Base-by-base conservation (phyloP, 192 early-diverging fungal genomes). In the Podila epicladia region DNA sequence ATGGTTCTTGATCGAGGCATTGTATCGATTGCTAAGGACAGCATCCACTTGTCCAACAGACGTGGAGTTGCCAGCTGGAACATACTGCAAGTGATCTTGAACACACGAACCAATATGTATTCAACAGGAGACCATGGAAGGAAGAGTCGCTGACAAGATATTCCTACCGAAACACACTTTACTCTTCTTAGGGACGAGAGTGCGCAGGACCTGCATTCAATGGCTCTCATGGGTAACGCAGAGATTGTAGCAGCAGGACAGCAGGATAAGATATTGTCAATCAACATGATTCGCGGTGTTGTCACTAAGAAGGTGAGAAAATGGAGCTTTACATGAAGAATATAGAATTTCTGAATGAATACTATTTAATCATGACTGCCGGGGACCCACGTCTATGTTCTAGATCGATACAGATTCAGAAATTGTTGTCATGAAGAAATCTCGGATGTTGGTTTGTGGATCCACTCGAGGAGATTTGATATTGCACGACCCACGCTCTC, bases 371-470 rank as follows among this genome's bases (percentile, higher is more conserved):
- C 66, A 29, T 9, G 29, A 71, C 12, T 26, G 5, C 53, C 13
- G 20, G 19, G 19, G 29, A 28, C 6, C 4, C 13, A 7, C 26
- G 5, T 17, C 35, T 59, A 11, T 20, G 0, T 2, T 17, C 11
- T 68, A 87, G 87, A 70, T 84, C 9, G 86, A 87, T 19, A 77
- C 83, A 0, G 78, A 82, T 9, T 73, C 74, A 11, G 82, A 88
- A 64, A 89, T 90, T 53, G 89, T 91, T 3, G 87, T 91, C 24
- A 91, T 95, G 88, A 90, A 90, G 55, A 88, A 87, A 65, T 87
- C 87, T 19, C 75, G 91, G 20, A 32, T 91, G 4, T 72, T 95
- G 15, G 87, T 85, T 37, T 93, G 92, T 67, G 94, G 90, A 48
- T 85, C 89, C 6, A 83, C 87, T 20, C 73, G 83, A 45, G 95